phyloP scores from a whole-genome alignment of 2,329 filamentous ascomycete genomes.

The Trichoderma sp. region DNA sequence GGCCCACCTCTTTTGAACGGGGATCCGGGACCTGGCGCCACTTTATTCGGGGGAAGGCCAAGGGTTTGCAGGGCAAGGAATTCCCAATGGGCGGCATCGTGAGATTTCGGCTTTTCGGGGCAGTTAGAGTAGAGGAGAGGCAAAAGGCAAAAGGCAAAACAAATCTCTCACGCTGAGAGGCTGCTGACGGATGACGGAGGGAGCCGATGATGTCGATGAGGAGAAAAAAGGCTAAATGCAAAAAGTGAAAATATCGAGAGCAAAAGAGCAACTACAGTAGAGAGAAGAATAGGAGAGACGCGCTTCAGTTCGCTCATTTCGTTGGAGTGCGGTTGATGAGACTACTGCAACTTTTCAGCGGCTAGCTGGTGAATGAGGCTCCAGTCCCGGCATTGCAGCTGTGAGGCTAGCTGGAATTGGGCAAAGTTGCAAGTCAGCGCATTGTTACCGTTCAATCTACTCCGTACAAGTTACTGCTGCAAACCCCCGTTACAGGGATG shows the following conservation, averaged over 20 bases:
- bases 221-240: background rate
- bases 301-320: background rate
- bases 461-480: background rate
- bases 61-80: background rate
- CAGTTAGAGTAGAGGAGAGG: background rate
- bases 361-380: slow-evolving; percentile 5
- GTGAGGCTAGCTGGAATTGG: background rate
- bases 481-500: slow-evolving; percentile 1
- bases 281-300: background rate
- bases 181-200: background rate
- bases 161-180: slow-evolving; percentile 2
- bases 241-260: background rate
- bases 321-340: background rate
- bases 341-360: background rate
- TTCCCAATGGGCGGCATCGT: background rate
- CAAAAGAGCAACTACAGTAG: background rate
- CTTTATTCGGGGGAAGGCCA: background rate
- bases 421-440: background rate
- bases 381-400: slow-evolving; percentile 8
- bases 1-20: slow-evolving; percentile 6
- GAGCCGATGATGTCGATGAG: background rate
- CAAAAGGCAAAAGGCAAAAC: background rate
- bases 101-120: background rate
- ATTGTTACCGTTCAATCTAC: slow-evolving; percentile 8
- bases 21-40: slow-evolving; percentile 14